Evolutionary conservation across 179 eudicot species (phyloP), one percentile per base, ranked within the genome.

Genomic region (Drosera spatulata): DNA sequence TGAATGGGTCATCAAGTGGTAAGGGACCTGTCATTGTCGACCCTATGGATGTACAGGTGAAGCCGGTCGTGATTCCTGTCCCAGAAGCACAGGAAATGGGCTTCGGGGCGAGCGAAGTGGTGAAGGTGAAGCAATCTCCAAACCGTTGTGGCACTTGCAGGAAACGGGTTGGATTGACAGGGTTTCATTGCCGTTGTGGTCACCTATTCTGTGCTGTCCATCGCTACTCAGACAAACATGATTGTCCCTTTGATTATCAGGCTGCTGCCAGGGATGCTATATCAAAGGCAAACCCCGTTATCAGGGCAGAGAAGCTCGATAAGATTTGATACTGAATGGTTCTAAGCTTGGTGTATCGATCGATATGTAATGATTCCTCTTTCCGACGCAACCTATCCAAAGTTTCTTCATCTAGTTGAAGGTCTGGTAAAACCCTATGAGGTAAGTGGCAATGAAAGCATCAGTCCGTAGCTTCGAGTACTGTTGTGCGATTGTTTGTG

Each of bases 231-330:
- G 87, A 82, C 77, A 78, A 22, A 22, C 33, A 22, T 22, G 33
- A 22, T 22, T 22, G 33, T 22, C 33, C 33, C 33, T 22, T 22
- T 55, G 86, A 84, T 69, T 84, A 84, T 70, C 76, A 73, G 43
- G 53, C 73, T 50, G 86, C 84, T 3, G 89, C 68, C 0, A 76
- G 68, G 12, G 84, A 84, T 65, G 89, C 84, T 37, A 84, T 84
- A 42, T 82, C 89, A 1, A 81, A 76, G 59, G 86, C 89, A 41
- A 84, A 82, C 71, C 88, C 88, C 2, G 79, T 82, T 11, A 75
- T 82, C 61, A 82, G 75, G 76, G 85, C 88, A 2, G 86, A 84
- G 50, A 84, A 84, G 75, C 83, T 84, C n/a, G 76, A 67, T 43
- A 75, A 71, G 55, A 67, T 75, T 22, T 55, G 14, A 55, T 4